phyloP scores from a whole-genome alignment of 805 yeast genomes.

The Wickerhamiella brachini region DNA sequence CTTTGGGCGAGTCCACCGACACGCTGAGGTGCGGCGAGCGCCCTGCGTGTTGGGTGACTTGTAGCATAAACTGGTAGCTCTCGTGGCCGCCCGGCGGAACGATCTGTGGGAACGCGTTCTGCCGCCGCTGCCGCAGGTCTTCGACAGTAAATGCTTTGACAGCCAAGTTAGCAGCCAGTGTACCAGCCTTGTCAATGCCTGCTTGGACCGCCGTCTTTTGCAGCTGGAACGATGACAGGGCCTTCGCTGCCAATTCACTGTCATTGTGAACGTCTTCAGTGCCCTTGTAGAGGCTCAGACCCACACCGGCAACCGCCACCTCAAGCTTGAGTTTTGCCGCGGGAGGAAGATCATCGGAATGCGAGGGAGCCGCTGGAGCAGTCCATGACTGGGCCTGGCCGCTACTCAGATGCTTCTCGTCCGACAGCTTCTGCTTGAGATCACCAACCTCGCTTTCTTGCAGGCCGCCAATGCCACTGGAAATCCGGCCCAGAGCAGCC shows the following conservation, averaged over 20 bases:
- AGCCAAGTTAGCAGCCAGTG: slow-evolving; percentile 45
- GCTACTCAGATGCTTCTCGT: slow-evolving; percentile 14
- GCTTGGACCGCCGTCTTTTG: slow-evolving; percentile 42
- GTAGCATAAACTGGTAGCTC: slow-evolving; percentile 58
- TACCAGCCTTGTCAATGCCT: slow-evolving; percentile 38
- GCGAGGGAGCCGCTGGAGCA: not conserved
- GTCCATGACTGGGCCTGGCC: slow-evolving; percentile 7
- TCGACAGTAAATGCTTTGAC: slow-evolving; percentile 62
- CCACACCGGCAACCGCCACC: slow-evolving; percentile 42
- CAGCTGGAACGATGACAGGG: slow-evolving; percentile 45
- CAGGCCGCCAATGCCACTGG: slow-evolving; percentile 35
- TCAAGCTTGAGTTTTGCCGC: slow-evolving; percentile 31
- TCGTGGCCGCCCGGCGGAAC: slow-evolving; percentile 56
- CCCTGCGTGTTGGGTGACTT: slow-evolving; percentile 19
- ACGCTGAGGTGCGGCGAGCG: slow-evolving; percentile 11
- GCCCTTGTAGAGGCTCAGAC: slow-evolving; percentile 46
- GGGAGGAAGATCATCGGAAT: slow-evolving; percentile 9
- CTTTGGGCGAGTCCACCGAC: slow-evolving; percentile 63
- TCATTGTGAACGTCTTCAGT: slow-evolving; percentile 30
- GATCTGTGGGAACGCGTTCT: slow-evolving; percentile 64
- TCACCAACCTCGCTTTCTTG: slow-evolving; percentile 33
- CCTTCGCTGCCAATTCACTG: slow-evolving; percentile 15
- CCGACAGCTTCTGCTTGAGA: slow-evolving; percentile 10
- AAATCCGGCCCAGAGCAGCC: slow-evolving; percentile 41
- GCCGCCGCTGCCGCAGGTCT: slow-evolving; percentile 51